These are phyloP conservation scores for Cinnamomum chago DNA, from an alignment of 164 flowering plant species.

Conservation along the genomic window DNA sequence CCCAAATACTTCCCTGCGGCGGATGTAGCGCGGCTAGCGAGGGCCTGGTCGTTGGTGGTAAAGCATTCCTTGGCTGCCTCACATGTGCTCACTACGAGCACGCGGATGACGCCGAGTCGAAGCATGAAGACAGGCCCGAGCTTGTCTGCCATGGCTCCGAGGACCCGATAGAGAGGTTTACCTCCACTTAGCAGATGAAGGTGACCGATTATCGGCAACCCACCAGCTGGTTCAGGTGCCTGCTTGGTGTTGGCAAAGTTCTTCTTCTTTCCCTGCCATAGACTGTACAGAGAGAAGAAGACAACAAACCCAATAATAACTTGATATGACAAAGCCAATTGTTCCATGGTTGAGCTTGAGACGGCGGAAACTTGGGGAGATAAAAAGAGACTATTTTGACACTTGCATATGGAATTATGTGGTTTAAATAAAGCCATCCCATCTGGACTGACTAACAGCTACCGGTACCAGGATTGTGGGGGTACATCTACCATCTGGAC, in stretches of 20 bases:
- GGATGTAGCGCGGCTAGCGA: conserved; percentile 12
- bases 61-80: conserved; percentile 29
- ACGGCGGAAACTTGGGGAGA: too few relatives aligned
- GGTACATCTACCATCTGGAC: too few relatives aligned
- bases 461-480: too few relatives aligned
- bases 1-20: conserved; percentile 6
- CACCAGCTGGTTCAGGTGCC: conserved; percentile 1
- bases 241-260: not conserved
- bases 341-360: not conserved
- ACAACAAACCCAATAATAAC: conserved; percentile 1
- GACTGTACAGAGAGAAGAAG: not conserved
- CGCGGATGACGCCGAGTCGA: conserved; percentile 14
- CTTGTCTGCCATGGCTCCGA: conserved; percentile 19
- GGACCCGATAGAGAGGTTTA: not conserved
- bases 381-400: too few relatives aligned
- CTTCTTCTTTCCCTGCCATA: not conserved
- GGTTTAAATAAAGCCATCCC: too few relatives aligned
- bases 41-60: conserved; percentile 12
- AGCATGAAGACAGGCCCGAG: conserved; percentile 19
- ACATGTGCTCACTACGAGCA: conserved; percentile 15
- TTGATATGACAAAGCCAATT: not conserved
- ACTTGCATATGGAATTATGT: too few relatives aligned
- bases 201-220: conserved; percentile 6
- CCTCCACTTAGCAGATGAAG: conserved; percentile 9
- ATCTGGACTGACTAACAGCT: too few relatives aligned